These are phyloP conservation scores for Dactylellina haptotyla DNA, from an alignment of 2,329 filamentous ascomycete species.

Conservation along the genomic window DNA sequence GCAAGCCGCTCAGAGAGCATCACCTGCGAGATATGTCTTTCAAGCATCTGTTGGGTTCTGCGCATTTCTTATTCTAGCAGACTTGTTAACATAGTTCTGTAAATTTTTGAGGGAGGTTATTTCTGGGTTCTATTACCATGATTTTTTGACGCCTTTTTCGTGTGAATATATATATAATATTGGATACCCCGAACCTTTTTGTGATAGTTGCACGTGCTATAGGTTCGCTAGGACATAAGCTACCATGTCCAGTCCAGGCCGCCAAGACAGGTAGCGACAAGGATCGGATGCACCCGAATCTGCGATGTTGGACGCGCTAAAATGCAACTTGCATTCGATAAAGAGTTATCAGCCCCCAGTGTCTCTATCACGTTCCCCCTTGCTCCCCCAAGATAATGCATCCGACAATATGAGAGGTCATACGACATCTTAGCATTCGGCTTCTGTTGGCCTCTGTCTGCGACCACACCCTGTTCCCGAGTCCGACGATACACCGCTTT, in stretches of 20 bases:
- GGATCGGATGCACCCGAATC: neutral
- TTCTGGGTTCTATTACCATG: neutral
- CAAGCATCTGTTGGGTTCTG: constrained; percentile 81
- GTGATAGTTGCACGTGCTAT: too few relatives aligned
- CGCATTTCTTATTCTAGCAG: constrained; percentile 79
- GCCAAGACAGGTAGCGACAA: neutral
- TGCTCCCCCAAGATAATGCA: too few relatives aligned
- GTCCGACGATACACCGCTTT: too few relatives aligned
- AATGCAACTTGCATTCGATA: neutral
- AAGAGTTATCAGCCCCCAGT: neutral
- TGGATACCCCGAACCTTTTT: constrained; percentile 6
- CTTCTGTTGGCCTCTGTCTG: too few relatives aligned
- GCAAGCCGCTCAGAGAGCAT: constrained; percentile 77
- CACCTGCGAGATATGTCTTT: constrained; percentile 80
- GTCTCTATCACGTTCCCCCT: too few relatives aligned
- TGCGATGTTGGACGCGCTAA: neutral
- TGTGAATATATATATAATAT: constrained; percentile 11
- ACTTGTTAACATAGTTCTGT: constrained; percentile 71
- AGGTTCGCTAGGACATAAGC: too few relatives aligned
- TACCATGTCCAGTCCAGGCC: too few relatives aligned
- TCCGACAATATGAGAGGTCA: neutral
- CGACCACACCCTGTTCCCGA: too few relatives aligned
- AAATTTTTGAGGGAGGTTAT: constrained; percentile 19
- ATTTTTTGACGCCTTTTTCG: neutral
- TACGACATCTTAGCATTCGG: neutral